A percentile compares a stretch with the other conserved stretches of the same genome.
Conservation (phyloP, 148 eudicot species). For the Amaranthus palmeri region DNA sequence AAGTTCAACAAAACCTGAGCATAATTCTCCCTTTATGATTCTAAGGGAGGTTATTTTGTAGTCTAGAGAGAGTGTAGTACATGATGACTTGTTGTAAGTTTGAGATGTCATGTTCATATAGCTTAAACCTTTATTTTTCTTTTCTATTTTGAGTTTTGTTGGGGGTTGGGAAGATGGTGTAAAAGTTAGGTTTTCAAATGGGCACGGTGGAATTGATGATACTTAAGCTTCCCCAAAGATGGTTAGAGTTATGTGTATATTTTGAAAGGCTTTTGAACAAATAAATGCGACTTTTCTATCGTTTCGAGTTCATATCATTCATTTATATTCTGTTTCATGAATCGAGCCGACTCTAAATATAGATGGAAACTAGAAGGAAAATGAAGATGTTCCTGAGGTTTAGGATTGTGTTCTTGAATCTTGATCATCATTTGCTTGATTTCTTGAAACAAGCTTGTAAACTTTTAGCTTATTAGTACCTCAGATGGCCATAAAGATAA, state of each 20-base stretch:
- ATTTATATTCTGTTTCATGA: too few species aligned
- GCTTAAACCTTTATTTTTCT: not conserved
- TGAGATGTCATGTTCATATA: conserved; percentile 22
- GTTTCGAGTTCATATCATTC: too few species aligned
- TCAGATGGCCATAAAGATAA: too few species aligned
- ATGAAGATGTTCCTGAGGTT: too few species aligned
- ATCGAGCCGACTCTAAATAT: too few species aligned
- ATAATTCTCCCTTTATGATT: conserved; percentile 6
- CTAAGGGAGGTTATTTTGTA: conserved; percentile 15
- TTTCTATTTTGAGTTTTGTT: not conserved
- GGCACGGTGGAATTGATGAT: conserved; percentile 13
- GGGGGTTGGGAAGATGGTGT: conserved; percentile 9
- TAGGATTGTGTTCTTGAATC: too few species aligned
- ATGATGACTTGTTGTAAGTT: conserved; percentile 27
- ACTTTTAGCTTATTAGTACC: too few species aligned
- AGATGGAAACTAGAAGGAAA: too few species aligned
- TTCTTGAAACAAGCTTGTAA: too few species aligned
- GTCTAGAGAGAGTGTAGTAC: not conserved
- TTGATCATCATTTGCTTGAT: too few species aligned
- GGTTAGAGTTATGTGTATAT: conserved; percentile 17
- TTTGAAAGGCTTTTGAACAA: conserved; percentile 5
- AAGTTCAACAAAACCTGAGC: conserved; percentile 7
- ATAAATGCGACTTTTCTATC: not conserved
- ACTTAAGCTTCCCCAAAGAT: not conserved
- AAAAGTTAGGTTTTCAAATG: not conserved